Base-by-base conservation (phyloP, 768 basidiomycete species). In the Leccinum rimulosum region DNA sequence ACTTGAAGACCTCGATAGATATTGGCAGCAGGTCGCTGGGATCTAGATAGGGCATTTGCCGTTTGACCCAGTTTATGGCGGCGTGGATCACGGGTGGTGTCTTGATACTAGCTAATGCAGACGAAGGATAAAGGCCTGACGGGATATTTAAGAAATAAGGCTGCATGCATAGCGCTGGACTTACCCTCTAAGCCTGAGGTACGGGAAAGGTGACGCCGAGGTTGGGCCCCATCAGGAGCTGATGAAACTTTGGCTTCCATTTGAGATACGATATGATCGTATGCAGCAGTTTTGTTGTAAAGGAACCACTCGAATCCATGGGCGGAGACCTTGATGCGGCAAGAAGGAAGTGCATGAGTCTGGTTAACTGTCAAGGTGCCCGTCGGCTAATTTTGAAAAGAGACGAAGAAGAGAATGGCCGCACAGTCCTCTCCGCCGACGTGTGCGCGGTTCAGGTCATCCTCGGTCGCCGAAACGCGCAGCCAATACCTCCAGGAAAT, bases 401-500 rank as follows among this genome's bases (percentile, higher is more conserved):
- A 38, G 54, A 52, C 17, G 51, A 61, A 30, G 6, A 54, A 52
- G 54, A 57, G 25, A 54, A 56, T 56, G 12, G 68, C 43, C 85
- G 57, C 68, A 89, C 88, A 66, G 54, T 82, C 82, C 61, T 85
- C 85, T 54, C 76, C 79, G 15, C 77, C 81, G 28, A 77, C 76
- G 27, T 73, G 66, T 60, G 74, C 67, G 65, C 74, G 74, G 58
- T 77, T 77, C 27, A 91, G 74, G 64, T 91, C 89, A 51, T 88
- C 84, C 63, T 88, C 88, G n/a, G 84, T 81, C 9, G 88, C 84
- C 3, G 94, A 89, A 43, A 81, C 77, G 57, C 93, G 86, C 51
- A 93, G 80, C 96, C 96, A 98, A 72, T 96, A 98, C 62, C 93
- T 82, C 94, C 95, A 98, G 64, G 89, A 89, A 51, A 98, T 73